Base-by-base conservation (phyloP, 805 yeast species). In the Yamadazyma akitaensis region DNA sequence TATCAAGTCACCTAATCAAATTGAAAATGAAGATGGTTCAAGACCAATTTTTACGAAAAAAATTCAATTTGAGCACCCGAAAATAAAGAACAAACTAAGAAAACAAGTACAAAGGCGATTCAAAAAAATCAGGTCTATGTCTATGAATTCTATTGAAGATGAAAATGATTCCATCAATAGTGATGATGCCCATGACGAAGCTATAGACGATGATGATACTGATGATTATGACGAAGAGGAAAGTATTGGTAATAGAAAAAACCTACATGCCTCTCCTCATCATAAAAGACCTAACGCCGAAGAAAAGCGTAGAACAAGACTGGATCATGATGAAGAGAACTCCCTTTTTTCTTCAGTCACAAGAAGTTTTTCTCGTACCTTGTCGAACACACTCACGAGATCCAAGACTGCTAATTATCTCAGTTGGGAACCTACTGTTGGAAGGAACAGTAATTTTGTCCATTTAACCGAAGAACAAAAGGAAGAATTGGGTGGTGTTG, bases 401-500 rank as follows among this genome's bases (percentile, higher is more conserved):
- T 39, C 33, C 17, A 44, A 44, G 17, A 47, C 82, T 26, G 68
- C 83, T 0, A 80, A 79, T 48, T 94, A 91, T 56, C 69, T 92
- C 19, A 90, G 97, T 0, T 90, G 96, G 88, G 78, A 77, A 28
- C 97, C 98, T 2, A 87, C 94, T 0, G 77, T 94, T 31, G 98
- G 97, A 10, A 78, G 97, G 63, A 94, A 94, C 64, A 92, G 98
- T 0, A 84, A 91, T 0, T 94, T 94, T 71, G 85, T 89, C 2
- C 85, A 85, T 13, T 64, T 94, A 37, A 81, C 88, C 2, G 88
- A 82, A 32, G 83, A 77, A 19, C 98, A 94, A 63, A 90, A 88
- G 58, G 95, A 87, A 49, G 99, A 94, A 62, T 68, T 94, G 33
- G 99, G 99, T 33, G 99, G 99, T 42, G 97, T 94, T 13, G 99